Percentiles rank a stretch among this genome's conserved stretches.
Conservation (phyloP, 352 stramenopile species). For the Phytophthora ramorum region DNA sequence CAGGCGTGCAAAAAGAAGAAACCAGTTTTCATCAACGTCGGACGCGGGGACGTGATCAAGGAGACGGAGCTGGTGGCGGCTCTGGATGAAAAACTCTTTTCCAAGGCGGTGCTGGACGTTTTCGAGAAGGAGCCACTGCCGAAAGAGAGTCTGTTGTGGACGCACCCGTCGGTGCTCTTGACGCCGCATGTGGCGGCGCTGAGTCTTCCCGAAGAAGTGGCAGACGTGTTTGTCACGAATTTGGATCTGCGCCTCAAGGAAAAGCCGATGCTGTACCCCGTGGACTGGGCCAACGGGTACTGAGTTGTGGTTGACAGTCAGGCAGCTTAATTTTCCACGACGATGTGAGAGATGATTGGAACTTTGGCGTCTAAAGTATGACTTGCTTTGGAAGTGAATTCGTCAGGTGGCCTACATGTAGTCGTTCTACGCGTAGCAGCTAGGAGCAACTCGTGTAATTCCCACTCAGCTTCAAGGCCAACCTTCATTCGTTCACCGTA, state of each 20-base stretch:
- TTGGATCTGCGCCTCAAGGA: conserved; percentile 49
- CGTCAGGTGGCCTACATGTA: no score
- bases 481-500: no score
- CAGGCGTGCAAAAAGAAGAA: conserved; percentile 52
- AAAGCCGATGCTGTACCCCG: conserved; percentile 49
- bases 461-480: no score
- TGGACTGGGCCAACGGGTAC: conserved; percentile 67
- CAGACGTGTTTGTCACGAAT: conserved; percentile 77
- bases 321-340: background rate
- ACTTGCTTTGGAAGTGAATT: no score
- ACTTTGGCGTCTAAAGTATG: no score
- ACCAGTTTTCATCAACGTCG: conserved; percentile 90
- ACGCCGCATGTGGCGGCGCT: conserved; percentile 87
- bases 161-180: conserved; percentile 61
- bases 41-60: conserved; percentile 83
- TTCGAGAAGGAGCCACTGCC: conserved; percentile 62
- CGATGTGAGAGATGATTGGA: no score
- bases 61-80: conserved; percentile 74
- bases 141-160: conserved; percentile 68
- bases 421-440: no score
- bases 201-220: conserved; percentile 80
- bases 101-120: conserved; percentile 68
- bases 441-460: no score
- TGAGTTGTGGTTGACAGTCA: conserved; percentile 21
- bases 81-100: conserved; percentile 69